These are phyloP conservation scores for Arctostaphylos glauca DNA, from an alignment of 148 eudicot genomes.

Conservation along the genomic window DNA sequence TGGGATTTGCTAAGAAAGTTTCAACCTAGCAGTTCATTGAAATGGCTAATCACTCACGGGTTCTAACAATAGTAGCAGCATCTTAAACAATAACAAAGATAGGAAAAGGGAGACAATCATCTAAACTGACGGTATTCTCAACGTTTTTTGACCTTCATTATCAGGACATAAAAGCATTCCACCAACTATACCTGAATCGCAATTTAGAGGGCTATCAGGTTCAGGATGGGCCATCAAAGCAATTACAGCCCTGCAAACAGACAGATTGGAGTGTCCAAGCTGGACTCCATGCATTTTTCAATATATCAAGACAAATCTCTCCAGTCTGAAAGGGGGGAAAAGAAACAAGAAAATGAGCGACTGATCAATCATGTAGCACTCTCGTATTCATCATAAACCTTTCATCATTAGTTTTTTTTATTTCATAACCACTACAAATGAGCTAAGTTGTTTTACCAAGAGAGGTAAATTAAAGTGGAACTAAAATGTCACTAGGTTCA, in stretches of 20 bases:
- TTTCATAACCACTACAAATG: background rate
- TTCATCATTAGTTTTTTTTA: background rate
- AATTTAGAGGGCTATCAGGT: conserved; percentile 62
- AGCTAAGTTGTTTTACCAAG: background rate
- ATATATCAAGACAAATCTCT: conserved; percentile 94
- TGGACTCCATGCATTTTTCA: conserved; percentile 99
- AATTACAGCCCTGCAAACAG: conserved; percentile 89
- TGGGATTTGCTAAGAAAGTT: background rate
- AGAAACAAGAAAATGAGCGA: background rate
- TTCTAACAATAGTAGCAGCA: background rate
- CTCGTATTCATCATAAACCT: background rate
- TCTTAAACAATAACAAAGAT: background rate
- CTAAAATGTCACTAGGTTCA: background rate
- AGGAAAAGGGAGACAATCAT: background rate
- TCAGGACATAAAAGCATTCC: background rate
- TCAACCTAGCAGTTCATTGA: background rate
- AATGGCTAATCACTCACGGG: background rate
- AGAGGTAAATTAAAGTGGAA: background rate
- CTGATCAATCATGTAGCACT: background rate
- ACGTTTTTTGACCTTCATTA: background rate
- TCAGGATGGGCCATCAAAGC: conserved; percentile 99
- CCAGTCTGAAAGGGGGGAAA: conserved; percentile 63
- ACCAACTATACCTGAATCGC: conserved; percentile 48
- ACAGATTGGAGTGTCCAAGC: conserved; percentile 99
- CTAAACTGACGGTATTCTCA: background rate